Evolutionary conservation across 2,329 filamentous ascomycete species (phyloP).

Genomic region (Botryotinia narcissicola): DNA sequence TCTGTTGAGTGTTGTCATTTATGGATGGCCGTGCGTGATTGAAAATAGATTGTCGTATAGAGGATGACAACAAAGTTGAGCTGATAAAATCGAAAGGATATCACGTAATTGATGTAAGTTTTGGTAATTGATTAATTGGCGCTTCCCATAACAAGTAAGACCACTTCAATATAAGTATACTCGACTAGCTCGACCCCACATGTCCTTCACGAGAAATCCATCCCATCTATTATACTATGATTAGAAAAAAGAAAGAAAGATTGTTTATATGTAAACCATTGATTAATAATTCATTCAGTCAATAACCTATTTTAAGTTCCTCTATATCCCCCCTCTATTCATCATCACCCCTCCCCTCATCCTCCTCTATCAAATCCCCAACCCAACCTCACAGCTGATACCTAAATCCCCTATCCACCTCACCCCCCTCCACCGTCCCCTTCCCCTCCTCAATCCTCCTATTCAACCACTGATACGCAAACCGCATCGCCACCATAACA

Average conservation of each 20-base stretch:
- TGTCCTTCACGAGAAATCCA: no score
- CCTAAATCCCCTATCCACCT: constrained; percentile 18
- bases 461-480: constrained; percentile 20
- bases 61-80: background rate
- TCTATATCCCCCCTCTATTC: background rate
- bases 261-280: no score
- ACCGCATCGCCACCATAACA: constrained; percentile 9
- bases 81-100: background rate
- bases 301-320: background rate
- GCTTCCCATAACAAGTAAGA: no score
- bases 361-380: background rate
- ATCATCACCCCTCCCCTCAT: background rate
- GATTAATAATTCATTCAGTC: no score
- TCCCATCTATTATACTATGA: no score
- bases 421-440: constrained; percentile 13
- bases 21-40: background rate
- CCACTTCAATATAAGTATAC: no score
- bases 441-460: constrained; percentile 14
- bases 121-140: background rate
- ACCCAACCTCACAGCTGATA: constrained; percentile 10
- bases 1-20: background rate
- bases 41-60: fast-evolving
- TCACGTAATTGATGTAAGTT: no score
- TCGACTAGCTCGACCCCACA: no score
- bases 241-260: no score